Evolutionary conservation across 495 filamentous ascomycete species (phyloP), one percentile per base, ranked within the genome.

Genomic region (Darksidea phi): DNA sequence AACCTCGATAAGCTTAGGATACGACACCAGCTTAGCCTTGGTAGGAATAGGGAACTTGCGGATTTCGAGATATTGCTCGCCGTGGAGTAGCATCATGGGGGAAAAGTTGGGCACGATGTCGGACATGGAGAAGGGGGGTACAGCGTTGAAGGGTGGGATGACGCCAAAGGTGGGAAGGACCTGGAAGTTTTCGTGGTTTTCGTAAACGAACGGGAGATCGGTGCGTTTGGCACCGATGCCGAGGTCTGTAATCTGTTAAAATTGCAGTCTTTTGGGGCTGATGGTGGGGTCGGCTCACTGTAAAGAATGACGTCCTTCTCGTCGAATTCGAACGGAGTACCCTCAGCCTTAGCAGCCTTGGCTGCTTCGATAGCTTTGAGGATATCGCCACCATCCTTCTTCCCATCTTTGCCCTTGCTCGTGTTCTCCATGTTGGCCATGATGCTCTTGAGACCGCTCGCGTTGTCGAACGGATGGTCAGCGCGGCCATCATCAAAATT

Each of bases 81-180:
- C 94, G 80, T 98, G 94, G 18, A 98, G 86, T 50, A 98, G 85
- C 92, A 97, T 96, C 95, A 97, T 98, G 63, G 92, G 93, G 5
- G 83, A 88, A 82, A 95, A 98, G 78, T 97, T 90, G 70, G 91
- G 90, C 42, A 97, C 86, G 62, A 98, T 78, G 23, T 95, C 89
- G 62, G 86, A 81, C 64, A 93, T 78, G 77, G 78, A 83, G 80
- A 86, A 98, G 53, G 95, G 90, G 50, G 82, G 78, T 61, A 85
- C 79, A 66, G 91, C 86, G 79, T 88, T 87, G 78, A 98, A 97
- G 72, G 84, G 87, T 17, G 94, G 95, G 71, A 98, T 83, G 52
- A 97, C 95, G 74, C 91, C 94, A 74, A 88, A 98, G 28, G 92
- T 96, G 41, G 94, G 94, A 41, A 98, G 81, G 50, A 87, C 86